Evolutionary conservation across 768 basidiomycete genomes (phyloP).

Genomic region (Harrya chromipes): DNA sequence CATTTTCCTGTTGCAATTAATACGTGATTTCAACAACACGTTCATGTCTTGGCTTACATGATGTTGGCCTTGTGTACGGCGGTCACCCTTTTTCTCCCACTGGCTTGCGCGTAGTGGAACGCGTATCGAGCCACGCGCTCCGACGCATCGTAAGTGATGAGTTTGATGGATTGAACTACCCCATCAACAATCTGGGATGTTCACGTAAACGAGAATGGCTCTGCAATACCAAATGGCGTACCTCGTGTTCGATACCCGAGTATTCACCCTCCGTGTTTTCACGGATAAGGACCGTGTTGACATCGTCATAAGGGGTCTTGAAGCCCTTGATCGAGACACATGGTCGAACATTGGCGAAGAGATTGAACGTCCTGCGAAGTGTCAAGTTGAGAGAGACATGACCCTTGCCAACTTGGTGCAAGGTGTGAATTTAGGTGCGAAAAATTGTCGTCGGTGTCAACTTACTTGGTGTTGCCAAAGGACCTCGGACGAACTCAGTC

Average conservation of each 20-base stretch:
- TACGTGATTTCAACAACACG: slow-evolving; percentile 3
- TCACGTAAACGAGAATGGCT: slow-evolving; percentile 11
- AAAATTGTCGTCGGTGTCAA: slow-evolving; percentile 16
- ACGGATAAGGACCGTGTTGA: slow-evolving; percentile 96
- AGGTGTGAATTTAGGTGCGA: slow-evolving; percentile 11
- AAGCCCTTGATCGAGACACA: slow-evolving; percentile 94
- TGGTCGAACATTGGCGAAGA: slow-evolving; percentile 98
- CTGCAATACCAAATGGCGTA: slow-evolving; percentile 29
- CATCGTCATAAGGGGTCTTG: slow-evolving; percentile 98
- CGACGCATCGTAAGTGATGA: slow-evolving; percentile 98
- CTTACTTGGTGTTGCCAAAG: slow-evolving; percentile 95
- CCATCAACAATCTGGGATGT: slow-evolving; percentile 81
- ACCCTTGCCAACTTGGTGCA: slow-evolving; percentile 86
- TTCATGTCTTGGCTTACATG: slow-evolving; percentile 58
- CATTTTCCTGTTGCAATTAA: slow-evolving; percentile 78
- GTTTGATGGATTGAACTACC: slow-evolving; percentile 98
- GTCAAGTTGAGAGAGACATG: slow-evolving; percentile 98
- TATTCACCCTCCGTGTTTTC: slow-evolving; percentile 99
- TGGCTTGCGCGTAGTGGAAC: slow-evolving; percentile 93
- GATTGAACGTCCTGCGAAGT: slow-evolving; percentile 93
- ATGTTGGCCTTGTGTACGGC: slow-evolving; percentile 99
- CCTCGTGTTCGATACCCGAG: slow-evolving; percentile 99
- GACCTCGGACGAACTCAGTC: slow-evolving; percentile 49
- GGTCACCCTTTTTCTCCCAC: slow-evolving; percentile 87
- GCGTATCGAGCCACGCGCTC: slow-evolving; percentile 98